These are phyloP conservation scores for Cladosporium sp. DNA, from an alignment of 2,329 filamentous ascomycete genomes.

Conservation along the genomic window DNA sequence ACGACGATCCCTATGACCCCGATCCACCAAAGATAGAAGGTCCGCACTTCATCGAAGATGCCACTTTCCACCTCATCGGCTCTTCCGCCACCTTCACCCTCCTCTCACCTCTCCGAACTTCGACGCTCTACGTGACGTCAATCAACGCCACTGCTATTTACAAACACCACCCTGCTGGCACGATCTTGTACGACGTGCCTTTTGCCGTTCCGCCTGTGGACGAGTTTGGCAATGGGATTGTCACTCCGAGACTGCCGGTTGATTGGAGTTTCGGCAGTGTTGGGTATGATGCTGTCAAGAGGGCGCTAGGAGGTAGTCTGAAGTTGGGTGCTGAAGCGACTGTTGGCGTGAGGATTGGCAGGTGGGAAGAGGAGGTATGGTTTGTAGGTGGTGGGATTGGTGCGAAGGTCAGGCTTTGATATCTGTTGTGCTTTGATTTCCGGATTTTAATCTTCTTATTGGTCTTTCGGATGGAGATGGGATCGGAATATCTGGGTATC, in stretches of 20 bases:
- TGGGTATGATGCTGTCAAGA: slow-evolving; percentile 75
- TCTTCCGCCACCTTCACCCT: slow-evolving; percentile 83
- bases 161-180: slow-evolving; percentile 70
- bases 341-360: slow-evolving; percentile 69
- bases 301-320: slow-evolving; percentile 74
- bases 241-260: slow-evolving; percentile 75
- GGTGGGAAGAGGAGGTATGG: slow-evolving; percentile 72
- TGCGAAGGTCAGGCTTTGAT: slow-evolving; percentile 42
- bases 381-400: slow-evolving; percentile 43
- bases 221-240: slow-evolving; percentile 42
- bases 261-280: slow-evolving; percentile 71
- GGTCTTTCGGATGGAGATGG: background rate
- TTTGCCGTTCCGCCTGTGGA: slow-evolving; percentile 66
- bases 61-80: slow-evolving; percentile 79
- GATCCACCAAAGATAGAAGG: slow-evolving; percentile 41
- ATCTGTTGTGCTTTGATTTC: background rate
- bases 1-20: slow-evolving; percentile 36
- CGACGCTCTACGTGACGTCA: slow-evolving; percentile 70
- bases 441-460: background rate
- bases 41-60: slow-evolving; percentile 74
- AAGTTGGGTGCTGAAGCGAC: slow-evolving; percentile 74
- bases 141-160: slow-evolving; percentile 85
- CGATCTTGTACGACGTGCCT: slow-evolving; percentile 68
- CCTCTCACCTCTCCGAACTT: slow-evolving; percentile 69
- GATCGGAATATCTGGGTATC: no score